Percentiles rank a stretch among this genome's conserved stretches.
These are phyloP conservation scores for Starmerella floris DNA, from an alignment of 805 yeast genomes.

Conservation along the genomic window DNA sequence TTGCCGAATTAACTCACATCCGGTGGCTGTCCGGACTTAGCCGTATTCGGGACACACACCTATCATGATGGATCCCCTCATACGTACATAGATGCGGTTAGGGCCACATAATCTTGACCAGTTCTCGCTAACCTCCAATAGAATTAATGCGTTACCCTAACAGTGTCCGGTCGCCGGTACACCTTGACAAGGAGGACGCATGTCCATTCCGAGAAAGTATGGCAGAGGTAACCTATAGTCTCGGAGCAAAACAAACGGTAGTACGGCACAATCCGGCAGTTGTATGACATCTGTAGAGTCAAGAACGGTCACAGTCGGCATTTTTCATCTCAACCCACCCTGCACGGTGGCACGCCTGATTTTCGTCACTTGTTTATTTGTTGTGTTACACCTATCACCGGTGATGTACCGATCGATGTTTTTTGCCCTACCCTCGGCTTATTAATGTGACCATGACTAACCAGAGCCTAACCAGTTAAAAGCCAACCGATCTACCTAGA, in stretches of 20 bases:
- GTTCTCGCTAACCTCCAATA: neutral
- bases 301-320: too few relatives aligned
- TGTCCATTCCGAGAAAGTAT: too few relatives aligned
- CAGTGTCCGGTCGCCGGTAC: neutral
- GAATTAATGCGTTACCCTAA: neutral
- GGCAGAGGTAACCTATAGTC: too few relatives aligned
- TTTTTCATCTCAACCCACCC: too few relatives aligned
- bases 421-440: slow-evolving; percentile 16
- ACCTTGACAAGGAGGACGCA: too few relatives aligned
- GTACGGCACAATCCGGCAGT: too few relatives aligned
- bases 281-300: too few relatives aligned
- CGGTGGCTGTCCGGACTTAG: slow-evolving; percentile 14
- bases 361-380: slow-evolving; percentile 11
- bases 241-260: too few relatives aligned
- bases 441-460: slow-evolving; percentile 12
- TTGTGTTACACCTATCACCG: slow-evolving; percentile 15
- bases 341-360: too few relatives aligned
- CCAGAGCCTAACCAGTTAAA: slow-evolving; percentile 12
- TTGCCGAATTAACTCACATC: too few relatives aligned
- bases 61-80: neutral
- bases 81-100: neutral
- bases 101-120: slow-evolving; percentile 1
- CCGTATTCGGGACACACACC: slow-evolving; percentile 7
- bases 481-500: slow-evolving; percentile 3
- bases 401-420: slow-evolving; percentile 15